Evolutionary conservation across 805 yeast genomes (phyloP), one percentile per base, ranked within the genome.

Genomic region (Barnettozyma botsteinii): DNA sequence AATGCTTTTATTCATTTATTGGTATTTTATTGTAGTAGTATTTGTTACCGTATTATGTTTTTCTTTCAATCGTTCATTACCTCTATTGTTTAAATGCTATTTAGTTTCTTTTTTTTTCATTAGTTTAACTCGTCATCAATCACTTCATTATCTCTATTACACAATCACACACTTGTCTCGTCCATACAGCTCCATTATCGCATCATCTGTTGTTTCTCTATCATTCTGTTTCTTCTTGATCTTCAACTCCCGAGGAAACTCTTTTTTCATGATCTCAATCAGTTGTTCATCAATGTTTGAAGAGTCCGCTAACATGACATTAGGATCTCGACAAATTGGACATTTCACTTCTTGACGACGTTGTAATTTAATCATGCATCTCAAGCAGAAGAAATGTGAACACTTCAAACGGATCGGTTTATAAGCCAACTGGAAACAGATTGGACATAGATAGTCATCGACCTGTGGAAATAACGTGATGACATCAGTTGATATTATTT

Each of bases 361-460:
- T 57, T 82, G 84, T 47, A 83, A 53, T 50, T 81, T 80, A 20
- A 84, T 80, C 41, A 82, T 57, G 50, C 93, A 83, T 35, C 89
- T 61, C 4, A 83, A 77, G 56, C 93, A 83, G 56, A 82, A 83
- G 17, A 81, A 61, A 54, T 83, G 93, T 1, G 71, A 71, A 57
- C 93, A 83, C 9, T 59, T 61, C 13, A 83, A 62, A 35, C 78
- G 61, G 35, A 83, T 78, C 3, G 93, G 93, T 51, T 81, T 80
- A 61, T 71, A 83, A 0, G 88, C 87, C 33, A 83, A 69, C 3
- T 75, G 69, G 56, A 75, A 72, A 55, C 93, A 83, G 9, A 83
- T 76, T 1, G 89, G 86, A 54, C 93, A 83, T 2, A 76, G 64
- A 51, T 81, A 83, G 55, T 84, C 91, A 35, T 83, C 89, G 5